Evolutionary conservation across 805 yeast species (phyloP), one percentile per base, ranked within the genome.

Genomic region (Zygosaccharomyces gambellarensis): DNA sequence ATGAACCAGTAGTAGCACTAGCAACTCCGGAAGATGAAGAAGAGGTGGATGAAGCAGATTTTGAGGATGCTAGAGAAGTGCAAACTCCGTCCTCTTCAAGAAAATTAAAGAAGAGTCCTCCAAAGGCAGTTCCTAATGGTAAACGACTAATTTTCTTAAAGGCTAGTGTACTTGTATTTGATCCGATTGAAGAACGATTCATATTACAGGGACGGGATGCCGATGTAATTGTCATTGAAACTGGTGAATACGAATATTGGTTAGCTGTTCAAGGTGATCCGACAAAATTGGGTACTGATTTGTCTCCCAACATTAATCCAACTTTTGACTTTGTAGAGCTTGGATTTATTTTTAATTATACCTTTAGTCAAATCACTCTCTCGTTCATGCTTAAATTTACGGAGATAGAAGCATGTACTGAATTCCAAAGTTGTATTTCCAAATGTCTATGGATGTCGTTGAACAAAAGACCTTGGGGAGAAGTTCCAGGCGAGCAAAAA

Each of bases 301-400:
- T 85, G 21, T 62, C 71, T 9, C 73, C 78, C 10, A 73, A 75
- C 27, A 69, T 88, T 67, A 82, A 78, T 59, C 88, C 94, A 1
- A 73, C 77, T n/a, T 83, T 87, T 62, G 81, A 83, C 60, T 75
- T 72, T 52, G 81, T 76, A 10, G 63, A 46, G 12, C 27, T 30
- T 23, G 50, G 87, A 1, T 85, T 89, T 56, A 76, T 85, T 11
- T 89, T 87, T 75, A 85, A 86, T 62, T 74, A 78, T 53, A 69
- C 67, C 25, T 56, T 68, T 4, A 74, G 64, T 5, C 65, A 59
- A 40, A 58, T 63, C 1, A 76, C 82, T 0, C 70, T 74, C 23
- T 83, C 95, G 1, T 86, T 85, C 77, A 72, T 87, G 55, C 57
- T 87, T 34, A 79, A 75, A 56, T 87, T 89, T 59, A 53, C 54